These are phyloP conservation scores for Mucor indicus DNA, from an alignment of 371 early-diverging fungal genomes.

Conservation along the genomic window DNA sequence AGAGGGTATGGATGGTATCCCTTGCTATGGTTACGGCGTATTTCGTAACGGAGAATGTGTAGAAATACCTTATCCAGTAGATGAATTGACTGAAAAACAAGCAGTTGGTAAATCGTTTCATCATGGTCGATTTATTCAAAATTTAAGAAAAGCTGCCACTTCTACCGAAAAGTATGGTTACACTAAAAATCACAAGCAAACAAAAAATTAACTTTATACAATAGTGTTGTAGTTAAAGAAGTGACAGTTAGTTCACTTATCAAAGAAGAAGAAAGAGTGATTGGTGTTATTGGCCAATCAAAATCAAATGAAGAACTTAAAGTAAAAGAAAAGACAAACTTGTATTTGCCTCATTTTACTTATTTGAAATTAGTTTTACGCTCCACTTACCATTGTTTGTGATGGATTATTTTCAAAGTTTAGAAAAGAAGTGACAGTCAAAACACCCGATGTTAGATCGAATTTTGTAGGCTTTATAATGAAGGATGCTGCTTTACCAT, in stretches of 20 bases:
- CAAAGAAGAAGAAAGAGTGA: conserved; percentile 44
- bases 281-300: conserved; percentile 48
- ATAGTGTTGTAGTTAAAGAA: conserved; percentile 72
- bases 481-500: conserved; percentile 69
- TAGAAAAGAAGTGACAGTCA: conserved; percentile 68
- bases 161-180: conserved; percentile 53
- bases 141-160: conserved; percentile 71
- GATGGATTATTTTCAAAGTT: conserved; percentile 94
- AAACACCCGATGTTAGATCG: conserved; percentile 59
- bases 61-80: conserved; percentile 60
- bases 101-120: conserved; percentile 83
- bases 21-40: conserved; percentile 85
- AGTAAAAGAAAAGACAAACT: not conserved
- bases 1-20: conserved; percentile 82
- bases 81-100: conserved; percentile 45
- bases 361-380: conserved; percentile 34
- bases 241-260: conserved; percentile 67
- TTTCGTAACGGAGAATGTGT: conserved; percentile 52
- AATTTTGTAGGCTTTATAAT: conserved; percentile 74
- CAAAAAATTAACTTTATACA: not conserved
- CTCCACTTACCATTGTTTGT: conserved; percentile 81
- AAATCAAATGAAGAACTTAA: conserved; percentile 24
- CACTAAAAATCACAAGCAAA: not conserved
- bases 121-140: conserved; percentile 90
- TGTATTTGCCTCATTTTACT: not conserved